Conservation (phyloP, 2,329 filamentous ascomycete species). For the Tolypocladium ovalisporum region DNA sequence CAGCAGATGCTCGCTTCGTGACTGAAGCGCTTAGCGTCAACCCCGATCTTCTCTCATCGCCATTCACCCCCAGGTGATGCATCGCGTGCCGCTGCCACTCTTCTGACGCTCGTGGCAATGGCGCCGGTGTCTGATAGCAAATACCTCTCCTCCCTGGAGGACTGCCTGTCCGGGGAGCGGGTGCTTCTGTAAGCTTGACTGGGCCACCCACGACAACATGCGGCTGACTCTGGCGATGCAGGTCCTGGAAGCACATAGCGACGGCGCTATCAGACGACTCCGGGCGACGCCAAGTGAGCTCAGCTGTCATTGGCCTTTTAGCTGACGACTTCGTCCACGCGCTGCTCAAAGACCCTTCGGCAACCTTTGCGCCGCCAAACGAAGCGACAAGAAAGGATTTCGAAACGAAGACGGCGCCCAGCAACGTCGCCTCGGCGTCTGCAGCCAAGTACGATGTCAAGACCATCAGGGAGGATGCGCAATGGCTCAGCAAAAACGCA, state of each 20-base stretch:
- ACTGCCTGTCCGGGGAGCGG: conserved; percentile 71
- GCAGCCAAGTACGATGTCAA: conserved; percentile 62
- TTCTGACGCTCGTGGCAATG: conserved; percentile 52
- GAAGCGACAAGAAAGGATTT: conserved; percentile 59
- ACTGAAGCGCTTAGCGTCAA: conserved; percentile 23
- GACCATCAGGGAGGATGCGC: conserved; percentile 70
- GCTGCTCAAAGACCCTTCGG: conserved; percentile 57
- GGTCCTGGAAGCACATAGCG: conserved; percentile 52
- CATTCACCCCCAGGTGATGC: conserved; percentile 22
- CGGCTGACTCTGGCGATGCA: conserved; percentile 19
- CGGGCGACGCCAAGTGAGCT: conserved; percentile 41
- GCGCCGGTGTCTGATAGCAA: conserved; percentile 56
- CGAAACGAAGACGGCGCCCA: conserved; percentile 76
- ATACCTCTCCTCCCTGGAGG: conserved; percentile 77
- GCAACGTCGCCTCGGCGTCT: conserved; percentile 63
- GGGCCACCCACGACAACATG: conserved; percentile 2
- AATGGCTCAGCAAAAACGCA: conserved; percentile 74
- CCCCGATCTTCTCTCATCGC: conserved; percentile 14
- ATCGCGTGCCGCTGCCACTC: conserved; percentile 24
- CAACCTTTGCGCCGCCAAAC: conserved; percentile 54
- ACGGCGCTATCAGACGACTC: conserved; percentile 44
- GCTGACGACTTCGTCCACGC: conserved; percentile 56
- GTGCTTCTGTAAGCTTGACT: conserved; percentile 59
- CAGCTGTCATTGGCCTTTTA: conserved; percentile 57
- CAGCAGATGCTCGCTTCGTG: conserved; percentile 10